phyloP scores from a whole-genome alignment of 495 filamentous ascomycete genomes.

The Pyronema omphalodes region DNA sequence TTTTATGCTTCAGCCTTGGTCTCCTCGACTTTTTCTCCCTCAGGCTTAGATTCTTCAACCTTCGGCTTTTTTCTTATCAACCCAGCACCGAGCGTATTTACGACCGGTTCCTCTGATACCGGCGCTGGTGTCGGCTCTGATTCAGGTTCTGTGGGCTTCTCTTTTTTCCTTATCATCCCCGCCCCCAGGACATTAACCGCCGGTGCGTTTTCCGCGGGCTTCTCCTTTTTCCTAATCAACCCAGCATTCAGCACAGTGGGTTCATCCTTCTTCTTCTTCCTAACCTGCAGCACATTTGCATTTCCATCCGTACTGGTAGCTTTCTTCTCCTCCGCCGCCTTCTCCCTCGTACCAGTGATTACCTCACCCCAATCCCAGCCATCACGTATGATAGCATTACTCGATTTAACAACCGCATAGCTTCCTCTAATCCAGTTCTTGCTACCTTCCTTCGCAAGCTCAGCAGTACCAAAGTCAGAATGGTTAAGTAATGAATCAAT shows the following conservation, averaged over 20 bases:
- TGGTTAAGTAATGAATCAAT: slow-evolving; percentile 58
- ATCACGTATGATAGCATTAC: neutral
- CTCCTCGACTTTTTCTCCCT: too few relatives aligned
- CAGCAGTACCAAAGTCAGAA: slow-evolving; percentile 59
- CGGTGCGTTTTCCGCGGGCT: slow-evolving; percentile 4
- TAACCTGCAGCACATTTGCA: slow-evolving; percentile 24
- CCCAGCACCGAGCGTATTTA: neutral
- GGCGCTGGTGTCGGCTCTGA: neutral
- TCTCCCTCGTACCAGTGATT: slow-evolving; percentile 30
- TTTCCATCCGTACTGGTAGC: neutral
- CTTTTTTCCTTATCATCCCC: slow-evolving; percentile 22
- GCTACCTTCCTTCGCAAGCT: slow-evolving; percentile 51
- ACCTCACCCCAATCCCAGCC: slow-evolving; percentile 37
- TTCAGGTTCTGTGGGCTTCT: slow-evolving; percentile 7
- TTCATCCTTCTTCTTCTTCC: slow-evolving; percentile 10
- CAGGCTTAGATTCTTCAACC: slow-evolving; percentile 11
- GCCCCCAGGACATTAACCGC: slow-evolving; percentile 20
- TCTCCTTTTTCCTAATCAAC: slow-evolving; percentile 34
- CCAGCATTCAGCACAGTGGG: slow-evolving; percentile 28
- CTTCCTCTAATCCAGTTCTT: slow-evolving; percentile 47
- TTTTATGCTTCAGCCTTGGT: neutral
- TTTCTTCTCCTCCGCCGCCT: neutral
- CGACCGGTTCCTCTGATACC: neutral
- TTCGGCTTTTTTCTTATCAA: slow-evolving; percentile 53
- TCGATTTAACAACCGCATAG: slow-evolving; percentile 1